Base-by-base conservation (phyloP, 768 basidiomycete species). In the Serendipita sp. region DNA sequence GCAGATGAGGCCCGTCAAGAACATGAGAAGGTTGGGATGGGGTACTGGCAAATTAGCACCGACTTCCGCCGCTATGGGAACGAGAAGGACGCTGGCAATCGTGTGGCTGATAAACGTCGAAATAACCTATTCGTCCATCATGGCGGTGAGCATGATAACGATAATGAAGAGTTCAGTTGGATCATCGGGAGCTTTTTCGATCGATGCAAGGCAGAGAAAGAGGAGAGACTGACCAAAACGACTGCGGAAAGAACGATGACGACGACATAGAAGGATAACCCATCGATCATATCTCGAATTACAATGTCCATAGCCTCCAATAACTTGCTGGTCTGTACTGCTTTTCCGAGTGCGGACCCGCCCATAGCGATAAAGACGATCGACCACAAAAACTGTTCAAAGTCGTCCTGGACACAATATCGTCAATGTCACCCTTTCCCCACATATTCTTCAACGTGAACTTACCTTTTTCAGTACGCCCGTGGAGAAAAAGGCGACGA, bases 31-130 rank as follows among this genome's bases (percentile, higher is more conserved):
- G 69, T 92, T 86, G 48, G 81, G 77, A 68, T 87, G 88, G 51
- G 85, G 76, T 4, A 78, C 79, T 7, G 76, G 75, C 53, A 97
- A 78, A 56, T 82, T 88, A n/a, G 78, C 75, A 5, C 92, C 96
- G 18, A 98, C 88, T 75, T 91, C 83, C 67, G 87, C 82, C 4
- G 95, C 96, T 67, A 99, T 95, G 30, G 96, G 96, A 16, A 96
- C 94, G n/a, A 98, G 82, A 18, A 99, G 81, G 28, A 98, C 90
- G 65, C 89, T 91, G 1, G 96, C 94, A 71, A 99, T 96, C 11
- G 94, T 94, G 75, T 95, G 96, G 72, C 91, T 94, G 74, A 99
- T 97, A 75, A 92, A 91, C 0, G 92, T 93, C n/a, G 89, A 92
- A 65, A 92, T 81, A 65, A 92, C 74, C 86, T 90, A 69, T 8